Conservation (phyloP, 2,329 filamentous ascomycete genomes). For the Tolypocladium tundrense region DNA sequence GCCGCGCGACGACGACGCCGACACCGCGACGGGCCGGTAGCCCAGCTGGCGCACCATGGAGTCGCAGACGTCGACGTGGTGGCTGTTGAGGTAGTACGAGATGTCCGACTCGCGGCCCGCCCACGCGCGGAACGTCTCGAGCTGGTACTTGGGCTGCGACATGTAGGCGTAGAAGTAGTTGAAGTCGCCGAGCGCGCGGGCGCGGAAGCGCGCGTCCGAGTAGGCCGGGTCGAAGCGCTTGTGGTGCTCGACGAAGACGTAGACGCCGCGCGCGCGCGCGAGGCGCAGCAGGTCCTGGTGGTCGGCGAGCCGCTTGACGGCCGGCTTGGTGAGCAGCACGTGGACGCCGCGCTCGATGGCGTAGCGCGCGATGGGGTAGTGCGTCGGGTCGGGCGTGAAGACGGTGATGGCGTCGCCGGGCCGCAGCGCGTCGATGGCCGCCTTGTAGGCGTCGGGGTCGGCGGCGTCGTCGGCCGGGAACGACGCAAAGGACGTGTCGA, state of each 20-base stretch:
- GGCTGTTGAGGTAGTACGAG: conserved; percentile 90
- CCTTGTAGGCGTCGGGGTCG: conserved; percentile 78
- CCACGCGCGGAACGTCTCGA: conserved; percentile 93
- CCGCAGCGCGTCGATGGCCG: conserved; percentile 72
- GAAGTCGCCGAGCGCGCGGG: conserved; percentile 75
- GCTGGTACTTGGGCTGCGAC: conserved; percentile 82
- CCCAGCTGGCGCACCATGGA: conserved; percentile 70
- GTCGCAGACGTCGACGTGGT: conserved; percentile 89
- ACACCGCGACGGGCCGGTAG: conserved; percentile 69
- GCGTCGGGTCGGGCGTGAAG: conserved; percentile 89
- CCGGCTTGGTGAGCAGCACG: conserved; percentile 89
- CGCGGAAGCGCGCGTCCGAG: conserved; percentile 72
- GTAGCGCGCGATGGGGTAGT: conserved; percentile 86
- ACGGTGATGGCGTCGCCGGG: conserved; percentile 87
- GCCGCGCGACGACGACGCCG: conserved; percentile 66
- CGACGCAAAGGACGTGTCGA: conserved; percentile 79
- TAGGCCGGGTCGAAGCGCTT: conserved; percentile 94
- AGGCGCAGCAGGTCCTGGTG: conserved; percentile 68
- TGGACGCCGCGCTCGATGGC: conserved; percentile 82
- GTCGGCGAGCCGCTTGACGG: conserved; percentile 72
- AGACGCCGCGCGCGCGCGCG: conserved; percentile 65
- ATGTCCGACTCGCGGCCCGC: conserved; percentile 88
- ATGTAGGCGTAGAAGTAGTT: conserved; percentile 99
- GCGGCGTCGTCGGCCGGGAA: conserved; percentile 64
- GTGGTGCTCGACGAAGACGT: conserved; percentile 92